These are phyloP conservation scores for Alternaria gaisen DNA, from an alignment of 2,329 filamentous ascomycete species.

Conservation along the genomic window DNA sequence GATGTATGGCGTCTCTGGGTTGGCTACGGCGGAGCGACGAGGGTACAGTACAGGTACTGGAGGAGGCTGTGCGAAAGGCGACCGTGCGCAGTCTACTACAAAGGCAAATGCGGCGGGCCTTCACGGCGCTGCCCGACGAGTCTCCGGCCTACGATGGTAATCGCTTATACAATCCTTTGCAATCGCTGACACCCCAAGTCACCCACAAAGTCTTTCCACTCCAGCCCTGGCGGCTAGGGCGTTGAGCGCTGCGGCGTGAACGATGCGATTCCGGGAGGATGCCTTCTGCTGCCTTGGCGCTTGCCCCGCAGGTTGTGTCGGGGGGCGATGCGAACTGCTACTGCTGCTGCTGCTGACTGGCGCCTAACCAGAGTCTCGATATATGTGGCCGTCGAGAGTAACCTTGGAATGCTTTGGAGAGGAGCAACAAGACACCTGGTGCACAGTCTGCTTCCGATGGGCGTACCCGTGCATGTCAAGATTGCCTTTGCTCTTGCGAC, in stretches of 20 bases:
- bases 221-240: slow-evolving; percentile 9
- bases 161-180: slow-evolving; percentile 33
- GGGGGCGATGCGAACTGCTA: slow-evolving; percentile 18
- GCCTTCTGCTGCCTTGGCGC: slow-evolving; percentile 27
- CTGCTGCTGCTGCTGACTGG: slow-evolving; percentile 2
- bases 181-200: slow-evolving; percentile 19
- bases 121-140: slow-evolving; percentile 27
- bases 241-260: slow-evolving; percentile 3
- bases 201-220: neutral
- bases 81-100: slow-evolving; percentile 38
- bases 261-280: slow-evolving; percentile 18
- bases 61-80: slow-evolving; percentile 44
- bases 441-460: slow-evolving; percentile 4
- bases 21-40: slow-evolving; percentile 32
- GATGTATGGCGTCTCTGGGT: slow-evolving; percentile 16
- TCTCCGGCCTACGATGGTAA: slow-evolving; percentile 19
- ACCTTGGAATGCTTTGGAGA: neutral
- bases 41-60: slow-evolving; percentile 20
- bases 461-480: slow-evolving; percentile 23
- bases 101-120: slow-evolving; percentile 33
- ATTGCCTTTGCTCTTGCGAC: slow-evolving; percentile 13
- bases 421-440: neutral
- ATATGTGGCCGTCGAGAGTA: neutral
- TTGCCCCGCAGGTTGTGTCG: slow-evolving; percentile 27
- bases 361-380: neutral